Evolutionary conservation across 2,329 filamentous ascomycete species (phyloP).

Genomic region (Pseudogymnoascus sp.): DNA sequence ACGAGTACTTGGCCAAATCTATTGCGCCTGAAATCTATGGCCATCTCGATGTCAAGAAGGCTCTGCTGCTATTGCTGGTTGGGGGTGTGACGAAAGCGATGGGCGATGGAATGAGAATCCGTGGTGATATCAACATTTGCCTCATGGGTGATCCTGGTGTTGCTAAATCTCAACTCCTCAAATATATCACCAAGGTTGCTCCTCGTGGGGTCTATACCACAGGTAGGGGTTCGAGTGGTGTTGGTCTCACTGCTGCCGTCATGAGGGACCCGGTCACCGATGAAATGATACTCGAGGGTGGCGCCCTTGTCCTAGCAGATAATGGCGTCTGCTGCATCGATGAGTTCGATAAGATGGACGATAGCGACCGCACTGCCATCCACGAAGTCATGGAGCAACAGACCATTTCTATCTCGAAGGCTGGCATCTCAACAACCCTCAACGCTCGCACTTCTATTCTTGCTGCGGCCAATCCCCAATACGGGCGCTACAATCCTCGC

Average conservation of each 20-base stretch:
- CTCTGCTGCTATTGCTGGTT: conserved; percentile 86
- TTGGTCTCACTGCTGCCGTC: conserved; percentile 74
- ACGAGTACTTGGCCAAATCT: conserved; percentile 89
- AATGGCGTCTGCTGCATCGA: conserved; percentile 80
- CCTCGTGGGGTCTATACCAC: conserved; percentile 80
- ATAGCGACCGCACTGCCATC: conserved; percentile 68
- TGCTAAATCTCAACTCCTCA: conserved; percentile 94
- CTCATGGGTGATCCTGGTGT: conserved; percentile 99
- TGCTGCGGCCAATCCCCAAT: conserved; percentile 92
- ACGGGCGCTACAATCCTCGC: conserved; percentile 95
- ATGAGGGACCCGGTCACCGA: conserved; percentile 74
- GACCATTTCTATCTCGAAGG: conserved; percentile 78
- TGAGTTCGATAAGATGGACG: conserved; percentile 82
- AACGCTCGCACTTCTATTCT: conserved; percentile 95
- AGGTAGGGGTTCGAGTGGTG: conserved; percentile 72
- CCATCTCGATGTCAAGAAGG: conserved; percentile 96
- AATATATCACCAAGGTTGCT: conserved; percentile 97
- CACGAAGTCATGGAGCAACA: conserved; percentile 88
- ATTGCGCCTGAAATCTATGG: conserved; percentile 97
- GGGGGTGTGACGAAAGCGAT: conserved; percentile 95
- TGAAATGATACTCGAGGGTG: conserved; percentile 73
- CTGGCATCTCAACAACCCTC: conserved; percentile 91
- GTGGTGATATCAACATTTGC: conserved; percentile 97
- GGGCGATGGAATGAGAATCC: conserved; percentile 96
- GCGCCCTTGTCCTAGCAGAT: conserved; percentile 70